These are phyloP conservation scores for Lichtheimia ramosa DNA, from an alignment of 371 early-diverging fungal genomes.

Conservation along the genomic window DNA sequence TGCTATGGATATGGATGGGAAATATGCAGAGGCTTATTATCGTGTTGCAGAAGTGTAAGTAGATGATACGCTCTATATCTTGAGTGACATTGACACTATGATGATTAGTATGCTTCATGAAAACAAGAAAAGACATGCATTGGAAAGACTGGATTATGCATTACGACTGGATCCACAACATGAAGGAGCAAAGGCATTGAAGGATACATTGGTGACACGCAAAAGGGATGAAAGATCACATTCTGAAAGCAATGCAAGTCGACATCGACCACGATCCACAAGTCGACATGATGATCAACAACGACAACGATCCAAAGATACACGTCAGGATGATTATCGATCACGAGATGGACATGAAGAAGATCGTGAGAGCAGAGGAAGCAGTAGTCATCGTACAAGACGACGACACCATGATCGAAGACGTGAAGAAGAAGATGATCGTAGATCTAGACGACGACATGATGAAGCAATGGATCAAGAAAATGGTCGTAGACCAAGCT, in stretches of 20 bases:
- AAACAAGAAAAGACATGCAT: no score
- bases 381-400: background rate
- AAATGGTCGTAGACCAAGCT: background rate
- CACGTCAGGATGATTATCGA: background rate
- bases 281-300: constrained; percentile 2
- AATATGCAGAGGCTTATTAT: constrained; percentile 51
- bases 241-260: no score
- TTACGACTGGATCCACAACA: constrained; percentile 34
- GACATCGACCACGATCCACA: background rate
- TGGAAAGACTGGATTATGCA: constrained; percentile 32
- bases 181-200: constrained; percentile 28
- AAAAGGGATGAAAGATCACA: background rate
- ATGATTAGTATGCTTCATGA: background rate
- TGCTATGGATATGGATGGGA: constrained; percentile 52
- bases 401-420: background rate
- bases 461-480: background rate
- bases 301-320: background rate
- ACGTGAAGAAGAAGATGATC: background rate
- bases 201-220: no score
- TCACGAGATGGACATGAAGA: background rate
- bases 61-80: background rate
- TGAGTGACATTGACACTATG: background rate
- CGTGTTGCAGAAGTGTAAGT: constrained; percentile 47
- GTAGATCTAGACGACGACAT: background rate
- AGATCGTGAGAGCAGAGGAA: background rate